Evolutionary conservation across 129 eudicot species (phyloP).

Genomic region (Arctium lappa): DNA sequence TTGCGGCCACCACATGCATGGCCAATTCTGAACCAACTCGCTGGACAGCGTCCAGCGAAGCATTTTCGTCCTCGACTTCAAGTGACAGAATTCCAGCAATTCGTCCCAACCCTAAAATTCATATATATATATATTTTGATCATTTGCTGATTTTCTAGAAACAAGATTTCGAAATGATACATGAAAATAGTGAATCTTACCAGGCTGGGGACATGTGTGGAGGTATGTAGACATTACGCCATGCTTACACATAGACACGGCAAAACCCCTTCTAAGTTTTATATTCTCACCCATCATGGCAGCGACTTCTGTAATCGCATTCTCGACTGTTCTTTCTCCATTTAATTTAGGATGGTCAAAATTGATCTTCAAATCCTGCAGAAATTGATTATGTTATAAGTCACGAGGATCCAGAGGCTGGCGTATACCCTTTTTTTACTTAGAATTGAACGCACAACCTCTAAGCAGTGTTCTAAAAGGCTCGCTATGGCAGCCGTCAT

Average conservation of each 20-base stretch:
- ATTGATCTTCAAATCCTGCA: slow-evolving; percentile 59
- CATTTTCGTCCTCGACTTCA: slow-evolving; percentile 74
- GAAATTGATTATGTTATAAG: not conserved
- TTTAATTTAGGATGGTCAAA: slow-evolving; percentile 84
- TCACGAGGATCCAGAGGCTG: too few relatives aligned
- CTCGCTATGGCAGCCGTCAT: too few relatives aligned
- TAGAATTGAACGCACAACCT: too few relatives aligned
- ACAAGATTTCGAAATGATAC: not conserved
- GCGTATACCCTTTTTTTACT: too few relatives aligned
- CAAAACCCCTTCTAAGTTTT: slow-evolving; percentile 77
- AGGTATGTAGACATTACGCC: slow-evolving; percentile 89
- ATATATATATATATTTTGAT: too few relatives aligned
- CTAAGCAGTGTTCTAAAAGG: too few relatives aligned
- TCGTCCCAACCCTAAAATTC: slow-evolving; percentile 76
- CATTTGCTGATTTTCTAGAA: not conserved
- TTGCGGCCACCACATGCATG: slow-evolving; percentile 97
- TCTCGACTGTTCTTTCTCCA: slow-evolving; percentile 85
- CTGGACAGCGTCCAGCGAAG: slow-evolving; percentile 62
- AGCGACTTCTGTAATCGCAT: slow-evolving; percentile 86
- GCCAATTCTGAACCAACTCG: slow-evolving; percentile 93
- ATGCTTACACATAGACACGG: slow-evolving; percentile 59
- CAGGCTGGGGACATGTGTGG: slow-evolving; percentile 88
- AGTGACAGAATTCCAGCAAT: slow-evolving; percentile 87
- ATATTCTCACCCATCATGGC: slow-evolving; percentile 98
- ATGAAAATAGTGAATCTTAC: slow-evolving; percentile 33